A percentile compares a stretch with the other conserved stretches of the same genome.
Evolutionary conservation across 164 flowering plant species (phyloP).

Genomic region (Buxus sempervirens): DNA sequence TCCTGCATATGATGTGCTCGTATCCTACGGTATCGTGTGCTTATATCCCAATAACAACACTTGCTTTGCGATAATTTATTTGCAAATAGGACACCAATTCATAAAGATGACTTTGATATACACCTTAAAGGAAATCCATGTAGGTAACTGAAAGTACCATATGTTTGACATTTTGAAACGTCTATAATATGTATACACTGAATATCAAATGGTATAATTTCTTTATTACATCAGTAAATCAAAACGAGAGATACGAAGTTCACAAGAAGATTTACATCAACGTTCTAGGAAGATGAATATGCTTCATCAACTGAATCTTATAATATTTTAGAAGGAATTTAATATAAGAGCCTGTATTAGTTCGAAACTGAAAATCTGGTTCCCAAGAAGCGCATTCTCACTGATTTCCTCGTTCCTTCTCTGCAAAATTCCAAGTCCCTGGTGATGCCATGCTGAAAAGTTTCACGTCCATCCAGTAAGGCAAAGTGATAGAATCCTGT

Average conservation of each 20-base stretch:
- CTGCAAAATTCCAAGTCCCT: conserved; percentile 65
- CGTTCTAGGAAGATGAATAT: neutral
- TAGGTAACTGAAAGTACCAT: neutral
- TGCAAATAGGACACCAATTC: too few species aligned
- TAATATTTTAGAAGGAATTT: conserved; percentile 27
- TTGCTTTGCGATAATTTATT: too few species aligned
- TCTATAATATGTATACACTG: neutral
- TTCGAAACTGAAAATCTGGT: conserved; percentile 51
- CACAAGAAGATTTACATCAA: conserved; percentile 8
- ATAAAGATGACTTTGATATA: neutral
- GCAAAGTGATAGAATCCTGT: conserved; percentile 47
- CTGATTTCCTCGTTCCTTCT: conserved; percentile 59
- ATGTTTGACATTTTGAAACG: neutral
- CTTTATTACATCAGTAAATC: neutral
- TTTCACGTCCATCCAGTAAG: conserved; percentile 55
- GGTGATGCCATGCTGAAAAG: conserved; percentile 23
- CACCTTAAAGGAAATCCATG: neutral
- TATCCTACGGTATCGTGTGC: too few species aligned
- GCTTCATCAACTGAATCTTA: conserved; percentile 16
- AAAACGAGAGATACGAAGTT: neutral
- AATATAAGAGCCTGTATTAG: conserved; percentile 47
- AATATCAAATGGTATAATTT: neutral
- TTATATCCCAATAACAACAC: too few species aligned
- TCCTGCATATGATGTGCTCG: too few species aligned
- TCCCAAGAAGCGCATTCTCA: conserved; percentile 53